A percentile compares a stretch with the other conserved stretches of the same genome.
Conservation (phyloP, 306 rosid species). For the Cucumis melo region DNA sequence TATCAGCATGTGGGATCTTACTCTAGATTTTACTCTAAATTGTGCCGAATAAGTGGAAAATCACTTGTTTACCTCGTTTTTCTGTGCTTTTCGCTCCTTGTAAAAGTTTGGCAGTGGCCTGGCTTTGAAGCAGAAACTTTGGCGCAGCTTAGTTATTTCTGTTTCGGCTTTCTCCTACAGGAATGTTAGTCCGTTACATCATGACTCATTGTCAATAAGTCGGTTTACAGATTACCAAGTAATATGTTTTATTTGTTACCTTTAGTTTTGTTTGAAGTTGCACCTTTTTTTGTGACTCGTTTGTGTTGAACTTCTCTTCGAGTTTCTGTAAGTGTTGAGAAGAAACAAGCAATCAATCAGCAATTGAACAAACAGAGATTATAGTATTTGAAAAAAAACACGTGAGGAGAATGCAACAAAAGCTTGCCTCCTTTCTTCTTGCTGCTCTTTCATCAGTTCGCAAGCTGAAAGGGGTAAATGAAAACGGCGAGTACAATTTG, state of each 20-base stretch:
- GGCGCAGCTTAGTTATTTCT: constrained; percentile 56
- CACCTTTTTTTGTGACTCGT: constrained; percentile 38
- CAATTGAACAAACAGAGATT: background rate
- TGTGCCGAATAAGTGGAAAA: background rate
- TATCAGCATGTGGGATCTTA: background rate
- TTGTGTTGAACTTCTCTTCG: constrained; percentile 83
- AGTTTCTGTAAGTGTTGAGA: constrained; percentile 42
- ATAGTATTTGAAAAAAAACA: background rate
- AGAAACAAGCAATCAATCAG: background rate
- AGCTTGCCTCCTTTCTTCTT: constrained; percentile 71
- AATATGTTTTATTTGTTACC: constrained; percentile 18
- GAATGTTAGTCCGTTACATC: background rate
- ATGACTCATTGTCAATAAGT: background rate
- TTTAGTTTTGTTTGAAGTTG: constrained; percentile 52
- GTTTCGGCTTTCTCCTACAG: constrained; percentile 67
- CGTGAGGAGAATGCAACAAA: constrained; percentile 3
- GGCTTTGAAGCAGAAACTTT: constrained; percentile 86
- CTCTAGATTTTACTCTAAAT: background rate
- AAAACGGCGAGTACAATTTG: constrained; percentile 53
- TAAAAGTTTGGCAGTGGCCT: constrained; percentile 90
- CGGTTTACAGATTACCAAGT: background rate
- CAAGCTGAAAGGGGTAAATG: constrained; percentile 68
- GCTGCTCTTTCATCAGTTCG: constrained; percentile 91
- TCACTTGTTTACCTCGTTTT: constrained; percentile 35
- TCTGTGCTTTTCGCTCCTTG: constrained; percentile 44